These are phyloP conservation scores for Coniochaeta ligniaria DNA, from an alignment of 2,329 filamentous ascomycete species.

Conservation along the genomic window DNA sequence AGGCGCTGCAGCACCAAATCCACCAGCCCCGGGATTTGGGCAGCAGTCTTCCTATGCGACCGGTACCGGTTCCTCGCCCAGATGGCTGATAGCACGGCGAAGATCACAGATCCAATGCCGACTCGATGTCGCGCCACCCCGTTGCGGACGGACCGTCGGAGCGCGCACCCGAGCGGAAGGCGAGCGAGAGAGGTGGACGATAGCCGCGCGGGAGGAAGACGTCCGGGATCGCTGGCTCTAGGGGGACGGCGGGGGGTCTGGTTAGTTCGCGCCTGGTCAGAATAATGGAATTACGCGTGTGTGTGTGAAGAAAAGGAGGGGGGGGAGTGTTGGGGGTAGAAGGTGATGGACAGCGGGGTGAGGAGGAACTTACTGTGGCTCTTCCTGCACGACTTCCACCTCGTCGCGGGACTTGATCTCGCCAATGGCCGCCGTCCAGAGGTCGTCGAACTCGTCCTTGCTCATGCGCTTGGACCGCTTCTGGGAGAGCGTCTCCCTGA, in stretches of 20 bases:
- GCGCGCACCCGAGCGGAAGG: slow-evolving; percentile 76
- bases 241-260: slow-evolving; percentile 67
- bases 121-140: slow-evolving; percentile 81
- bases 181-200: slow-evolving; percentile 84
- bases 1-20: slow-evolving; percentile 78
- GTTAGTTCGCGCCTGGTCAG: slow-evolving; percentile 60
- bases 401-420: slow-evolving; percentile 61
- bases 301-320: neutral
- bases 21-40: slow-evolving; percentile 75
- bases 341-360: slow-evolving; percentile 5
- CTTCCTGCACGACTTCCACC: slow-evolving; percentile 39
- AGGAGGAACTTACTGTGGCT: slow-evolving; percentile 44
- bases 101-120: slow-evolving; percentile 63
- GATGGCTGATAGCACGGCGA: slow-evolving; percentile 38
- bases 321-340: slow-evolving; percentile 8
- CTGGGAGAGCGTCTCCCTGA: slow-evolving; percentile 69
- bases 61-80: slow-evolving; percentile 61
- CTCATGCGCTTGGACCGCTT: slow-evolving; percentile 78
- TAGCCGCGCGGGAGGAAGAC: slow-evolving; percentile 58
- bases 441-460: slow-evolving; percentile 83
- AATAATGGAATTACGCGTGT: slow-evolving; percentile 11
- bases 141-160: slow-evolving; percentile 72
- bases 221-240: slow-evolving; percentile 62
- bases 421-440: slow-evolving; percentile 69
- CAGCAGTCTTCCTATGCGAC: slow-evolving; percentile 56